Percentiles rank a stretch among this genome's conserved stretches.
Evolutionary conservation across 345 rosid species (phyloP).

Genomic region (Jatropha curcas): DNA sequence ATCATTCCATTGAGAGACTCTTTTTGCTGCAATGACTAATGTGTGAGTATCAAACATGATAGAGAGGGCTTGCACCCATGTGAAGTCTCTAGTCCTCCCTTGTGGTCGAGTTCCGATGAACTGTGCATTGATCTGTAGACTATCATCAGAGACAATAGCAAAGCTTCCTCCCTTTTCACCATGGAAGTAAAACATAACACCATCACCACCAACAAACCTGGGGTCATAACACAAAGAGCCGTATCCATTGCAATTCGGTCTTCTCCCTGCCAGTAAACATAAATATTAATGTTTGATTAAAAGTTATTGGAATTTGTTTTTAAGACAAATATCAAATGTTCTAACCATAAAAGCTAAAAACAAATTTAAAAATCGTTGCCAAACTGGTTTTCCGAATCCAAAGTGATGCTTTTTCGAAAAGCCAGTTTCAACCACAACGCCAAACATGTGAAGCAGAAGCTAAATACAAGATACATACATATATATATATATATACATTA

Average conservation of each 20-base stretch:
- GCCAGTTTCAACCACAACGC: too few species aligned
- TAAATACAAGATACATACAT: neutral
- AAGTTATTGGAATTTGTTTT: too few species aligned
- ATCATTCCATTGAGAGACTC: constrained; percentile 58
- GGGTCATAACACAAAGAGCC: constrained; percentile 91
- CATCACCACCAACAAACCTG: constrained; percentile 81
- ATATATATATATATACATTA: too few species aligned
- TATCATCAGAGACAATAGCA: constrained; percentile 71
- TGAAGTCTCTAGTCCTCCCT: constrained; percentile 79
- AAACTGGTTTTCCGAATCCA: too few species aligned
- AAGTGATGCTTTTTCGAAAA: too few species aligned
- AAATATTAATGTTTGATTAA: neutral
- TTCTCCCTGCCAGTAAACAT: constrained; percentile 50
- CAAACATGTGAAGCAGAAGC: too few species aligned
- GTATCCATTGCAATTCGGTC: constrained; percentile 65
- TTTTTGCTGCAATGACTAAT: constrained; percentile 60
- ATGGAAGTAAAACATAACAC: constrained; percentile 88
- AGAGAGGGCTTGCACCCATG: constrained; percentile 86
- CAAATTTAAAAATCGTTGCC: too few species aligned
- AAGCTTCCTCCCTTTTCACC: constrained; percentile 85
- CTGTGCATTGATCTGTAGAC: constrained; percentile 83
- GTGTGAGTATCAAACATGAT: constrained; percentile 70
- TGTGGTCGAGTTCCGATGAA: constrained; percentile 78
- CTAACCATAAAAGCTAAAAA: too few species aligned
- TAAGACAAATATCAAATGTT: too few species aligned